phyloP scores from a whole-genome alignment of 768 basidiomycete genomes.

The Podaxis carcinomalis region DNA sequence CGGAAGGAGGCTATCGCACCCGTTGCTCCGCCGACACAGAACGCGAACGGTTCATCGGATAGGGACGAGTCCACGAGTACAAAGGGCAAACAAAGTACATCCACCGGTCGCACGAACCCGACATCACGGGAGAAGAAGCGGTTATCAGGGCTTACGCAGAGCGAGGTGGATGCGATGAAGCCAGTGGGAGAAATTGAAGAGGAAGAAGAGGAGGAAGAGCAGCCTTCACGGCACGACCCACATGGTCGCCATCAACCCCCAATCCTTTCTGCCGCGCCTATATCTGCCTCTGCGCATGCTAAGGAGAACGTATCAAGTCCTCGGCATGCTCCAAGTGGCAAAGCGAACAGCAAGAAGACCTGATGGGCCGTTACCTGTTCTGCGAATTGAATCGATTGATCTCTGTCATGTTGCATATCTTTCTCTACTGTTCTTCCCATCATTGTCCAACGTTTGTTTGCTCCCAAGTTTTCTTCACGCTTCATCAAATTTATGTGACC shows the following conservation, averaged over 20 bases:
- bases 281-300: not conserved
- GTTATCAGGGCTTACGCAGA: constrained; percentile 17
- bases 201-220: not conserved
- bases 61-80: not conserved
- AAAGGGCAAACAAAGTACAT: constrained; percentile 6
- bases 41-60: constrained; percentile 3
- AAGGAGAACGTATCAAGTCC: not conserved
- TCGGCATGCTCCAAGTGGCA: not conserved
- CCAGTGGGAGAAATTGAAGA: constrained; percentile 54
- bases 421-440: not conserved
- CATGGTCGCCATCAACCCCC: not conserved
- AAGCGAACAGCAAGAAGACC: not conserved
- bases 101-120: constrained; percentile 33
- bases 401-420: not conserved
- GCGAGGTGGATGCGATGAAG: constrained; percentile 60
- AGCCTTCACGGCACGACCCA: not conserved
- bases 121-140: constrained; percentile 16
- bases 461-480: not conserved
- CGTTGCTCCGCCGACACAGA: not conserved
- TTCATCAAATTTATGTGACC: not conserved
- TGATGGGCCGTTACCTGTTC: not conserved
- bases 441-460: not conserved
- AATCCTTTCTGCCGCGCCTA: not conserved
- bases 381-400: too few relatives aligned
- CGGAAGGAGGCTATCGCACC: constrained; percentile 11